Evolutionary conservation across 208 protist genomes (phyloP).

Genomic region (Crithidia bombi): DNA sequence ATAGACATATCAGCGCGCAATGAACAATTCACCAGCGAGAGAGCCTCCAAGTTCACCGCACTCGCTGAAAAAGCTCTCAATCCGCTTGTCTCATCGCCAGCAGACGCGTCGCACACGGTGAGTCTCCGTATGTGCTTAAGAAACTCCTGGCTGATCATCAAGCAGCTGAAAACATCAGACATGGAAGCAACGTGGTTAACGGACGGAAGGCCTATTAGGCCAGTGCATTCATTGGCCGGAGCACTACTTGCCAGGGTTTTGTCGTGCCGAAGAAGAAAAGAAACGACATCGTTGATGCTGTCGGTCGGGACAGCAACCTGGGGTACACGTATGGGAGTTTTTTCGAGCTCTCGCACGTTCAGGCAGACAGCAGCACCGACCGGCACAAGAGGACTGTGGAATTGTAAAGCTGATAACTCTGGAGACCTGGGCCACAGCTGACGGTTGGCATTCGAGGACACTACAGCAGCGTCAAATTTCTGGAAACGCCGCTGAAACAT

Average conservation of each 20-base stretch:
- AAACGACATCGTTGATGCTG: constrained; percentile 18
- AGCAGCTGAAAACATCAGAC: constrained; percentile 11
- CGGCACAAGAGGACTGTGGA: background rate
- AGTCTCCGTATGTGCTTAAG: constrained; percentile 4
- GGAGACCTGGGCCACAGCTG: constrained; percentile 39
- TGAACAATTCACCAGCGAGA: constrained; percentile 17
- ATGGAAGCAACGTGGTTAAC: constrained; percentile 9
- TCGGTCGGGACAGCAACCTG: constrained; percentile 25
- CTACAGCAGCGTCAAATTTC: constrained; percentile 54
- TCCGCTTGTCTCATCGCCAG: background rate
- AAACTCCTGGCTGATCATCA: constrained; percentile 22
- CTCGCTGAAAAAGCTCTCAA: constrained; percentile 1
- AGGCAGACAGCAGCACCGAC: constrained; percentile 7
- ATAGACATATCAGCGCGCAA: constrained; percentile 11
- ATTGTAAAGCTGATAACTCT: constrained; percentile 7
- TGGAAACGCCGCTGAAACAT: constrained; percentile 28
- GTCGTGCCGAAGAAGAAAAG: constrained; percentile 18
- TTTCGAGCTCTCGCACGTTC: background rate
- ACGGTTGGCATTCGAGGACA: constrained; percentile 63
- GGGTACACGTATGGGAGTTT: background rate
- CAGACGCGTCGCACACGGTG: constrained; percentile 7
- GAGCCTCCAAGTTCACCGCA: constrained; percentile 13
- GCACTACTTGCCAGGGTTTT: background rate
- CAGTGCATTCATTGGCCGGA: background rate
- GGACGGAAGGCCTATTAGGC: constrained; percentile 16